Conservation (phyloP, 495 filamentous ascomycete genomes). For the Polyplosphaeria fusca region DNA sequence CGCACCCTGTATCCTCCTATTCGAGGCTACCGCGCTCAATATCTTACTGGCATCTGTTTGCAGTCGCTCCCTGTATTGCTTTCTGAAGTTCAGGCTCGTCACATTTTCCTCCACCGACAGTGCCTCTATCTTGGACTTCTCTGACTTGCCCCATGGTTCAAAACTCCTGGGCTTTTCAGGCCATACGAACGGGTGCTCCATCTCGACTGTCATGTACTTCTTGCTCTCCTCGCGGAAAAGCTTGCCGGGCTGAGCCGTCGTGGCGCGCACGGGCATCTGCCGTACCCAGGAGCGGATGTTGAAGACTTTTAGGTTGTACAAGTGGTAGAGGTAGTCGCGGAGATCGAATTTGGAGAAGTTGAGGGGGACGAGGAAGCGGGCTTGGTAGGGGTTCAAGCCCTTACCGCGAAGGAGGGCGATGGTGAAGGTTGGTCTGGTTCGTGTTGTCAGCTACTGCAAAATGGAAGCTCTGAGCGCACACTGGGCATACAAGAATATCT, state of each 20-base stretch:
- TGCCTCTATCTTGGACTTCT: slow-evolving; percentile 33
- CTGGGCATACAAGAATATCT: slow-evolving; percentile 40
- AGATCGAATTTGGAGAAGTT: slow-evolving; percentile 88
- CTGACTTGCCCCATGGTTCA: slow-evolving; percentile 48
- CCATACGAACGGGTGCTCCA: slow-evolving; percentile 80
- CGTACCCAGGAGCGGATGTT: slow-evolving; percentile 75
- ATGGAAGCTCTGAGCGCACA: background rate
- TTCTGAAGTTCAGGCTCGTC: too few species aligned
- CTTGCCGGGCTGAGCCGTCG: slow-evolving; percentile 43
- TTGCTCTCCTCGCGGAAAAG: slow-evolving; percentile 58
- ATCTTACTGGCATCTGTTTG: too few species aligned
- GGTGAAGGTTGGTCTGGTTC: slow-evolving; percentile 68
- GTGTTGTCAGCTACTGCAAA: background rate
- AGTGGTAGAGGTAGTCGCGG: slow-evolving; percentile 79
- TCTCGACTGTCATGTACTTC: slow-evolving; percentile 90
- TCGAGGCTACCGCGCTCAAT: too few species aligned
- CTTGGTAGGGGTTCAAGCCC: slow-evolving; percentile 69
- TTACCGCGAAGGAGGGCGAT: slow-evolving; percentile 71
- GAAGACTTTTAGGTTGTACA: slow-evolving; percentile 65
- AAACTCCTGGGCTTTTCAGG: slow-evolving; percentile 62
- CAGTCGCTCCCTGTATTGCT: too few species aligned
- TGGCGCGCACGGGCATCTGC: slow-evolving; percentile 57
- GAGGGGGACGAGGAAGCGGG: slow-evolving; percentile 80
- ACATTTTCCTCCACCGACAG: background rate
- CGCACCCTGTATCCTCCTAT: slow-evolving; percentile 40